A percentile compares a stretch with the other conserved stretches of the same genome.
Conservation (phyloP, 495 filamentous ascomycete species). For the Talaromyces thailandensis region DNA sequence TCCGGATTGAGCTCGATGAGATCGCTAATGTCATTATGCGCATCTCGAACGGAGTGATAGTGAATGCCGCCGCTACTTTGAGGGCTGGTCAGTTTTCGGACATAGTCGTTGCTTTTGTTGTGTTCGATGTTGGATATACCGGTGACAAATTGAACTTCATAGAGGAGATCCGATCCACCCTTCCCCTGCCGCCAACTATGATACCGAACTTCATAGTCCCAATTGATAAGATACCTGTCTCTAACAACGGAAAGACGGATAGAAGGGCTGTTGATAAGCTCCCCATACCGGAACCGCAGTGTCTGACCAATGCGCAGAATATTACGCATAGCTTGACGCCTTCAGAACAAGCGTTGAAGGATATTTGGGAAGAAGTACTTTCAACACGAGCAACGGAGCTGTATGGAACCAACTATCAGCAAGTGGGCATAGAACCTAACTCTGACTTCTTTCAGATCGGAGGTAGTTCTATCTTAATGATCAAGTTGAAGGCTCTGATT, state of each 20-base stretch:
- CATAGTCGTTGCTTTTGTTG: conserved; percentile 24
- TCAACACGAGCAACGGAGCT: conserved; percentile 3
- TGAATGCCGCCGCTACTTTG: conserved; percentile 19
- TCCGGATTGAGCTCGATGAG: conserved; percentile 39
- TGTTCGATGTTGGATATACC: not conserved
- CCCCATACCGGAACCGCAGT: not conserved
- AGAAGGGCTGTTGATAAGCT: conserved; percentile 3
- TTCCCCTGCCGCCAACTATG: conserved; percentile 6
- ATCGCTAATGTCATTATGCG: conserved; percentile 26
- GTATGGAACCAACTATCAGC: not conserved
- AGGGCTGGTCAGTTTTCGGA: conserved; percentile 7
- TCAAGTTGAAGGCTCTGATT: conserved; percentile 20
- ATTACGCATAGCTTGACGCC: not conserved
- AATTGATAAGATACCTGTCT: not conserved
- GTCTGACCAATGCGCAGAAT: not conserved
- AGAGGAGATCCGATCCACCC: not conserved
- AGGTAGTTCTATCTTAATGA: conserved; percentile 26
- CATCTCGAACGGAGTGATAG: conserved; percentile 11
- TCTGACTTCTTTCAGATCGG: conserved; percentile 33
- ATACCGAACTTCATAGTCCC: not conserved
- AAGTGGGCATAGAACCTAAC: not conserved
- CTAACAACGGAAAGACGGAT: conserved; percentile 18
- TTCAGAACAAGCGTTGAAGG: not conserved
- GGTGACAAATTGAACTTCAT: not conserved
- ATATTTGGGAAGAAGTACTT: conserved; percentile 9